Base-by-base conservation (phyloP, 1,284 basidiomycete genomes). In the Butyriboletus appendiculatus region DNA sequence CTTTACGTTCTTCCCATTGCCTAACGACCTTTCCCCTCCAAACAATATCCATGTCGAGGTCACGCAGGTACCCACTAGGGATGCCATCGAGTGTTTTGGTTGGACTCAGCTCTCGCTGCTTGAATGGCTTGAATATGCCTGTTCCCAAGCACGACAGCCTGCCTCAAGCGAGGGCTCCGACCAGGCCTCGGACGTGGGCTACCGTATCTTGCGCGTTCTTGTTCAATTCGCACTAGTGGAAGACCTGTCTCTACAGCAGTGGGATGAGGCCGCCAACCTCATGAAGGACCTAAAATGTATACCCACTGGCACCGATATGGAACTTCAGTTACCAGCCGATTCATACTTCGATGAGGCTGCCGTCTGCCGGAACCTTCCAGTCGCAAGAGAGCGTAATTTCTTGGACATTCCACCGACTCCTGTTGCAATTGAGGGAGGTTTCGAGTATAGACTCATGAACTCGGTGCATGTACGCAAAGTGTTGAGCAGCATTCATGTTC, bases 191-290 rank as follows among this genome's bases (percentile, higher is more conserved):
- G 43, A 61, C 5, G 12, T 45, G 12, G 61, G 48, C n/a, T 39
- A 34, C 14, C 58, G 46, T 16, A 72, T 97, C 26, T 79, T 79
- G 5, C 61, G 76, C 1, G 89, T 85, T 0, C 76, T 90, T 0
- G 64, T 75, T 6, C 96, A 95, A 78, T 84, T 93, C 0, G 94
- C 97, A 66, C 82, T 83, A 24, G 85, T 96, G 2, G 74, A 98
- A 5, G 68, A 68, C 2, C 78, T 86, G 30, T 67, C 96, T 2
- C 22, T 0, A 7, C 14, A 26, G 6, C 79, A 84, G 1, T 98
- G 94, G 93, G 71, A 74, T 1, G 77, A 85, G 16, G 76, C 94
- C 15, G 74, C 78, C 7, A 64, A 70, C 1, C 67, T 88, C 12
- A 74, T 98, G 35, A 75, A 76, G 53, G 73, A 77, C 1, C 78